Percentiles rank a stretch among this genome's conserved stretches.
Conservation (phyloP, 1,284 basidiomycete species). For the Coniferiporia sulphurascens region DNA sequence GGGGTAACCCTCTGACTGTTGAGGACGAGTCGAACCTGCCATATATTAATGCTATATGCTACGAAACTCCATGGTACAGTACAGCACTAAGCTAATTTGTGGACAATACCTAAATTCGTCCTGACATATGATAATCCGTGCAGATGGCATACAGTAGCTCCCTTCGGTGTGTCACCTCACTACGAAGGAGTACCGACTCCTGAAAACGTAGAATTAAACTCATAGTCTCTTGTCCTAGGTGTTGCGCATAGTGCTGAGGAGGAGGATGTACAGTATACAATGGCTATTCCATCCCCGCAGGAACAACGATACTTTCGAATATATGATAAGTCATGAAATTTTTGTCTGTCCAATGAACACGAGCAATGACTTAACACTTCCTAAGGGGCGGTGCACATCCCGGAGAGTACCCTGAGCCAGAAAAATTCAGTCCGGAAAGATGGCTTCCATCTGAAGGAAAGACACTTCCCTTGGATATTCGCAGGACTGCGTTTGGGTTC, state of each 20-base stretch:
- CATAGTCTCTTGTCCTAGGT: not conserved
- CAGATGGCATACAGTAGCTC: conserved; percentile 12
- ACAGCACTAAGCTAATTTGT: not conserved
- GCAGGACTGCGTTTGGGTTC: conserved; percentile 5
- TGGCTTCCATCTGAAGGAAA: not conserved
- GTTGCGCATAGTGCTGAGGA: conserved; percentile 3
- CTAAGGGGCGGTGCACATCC: conserved; percentile 1
- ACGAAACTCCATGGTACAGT: conserved; percentile 15
- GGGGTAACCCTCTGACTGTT: conserved; percentile 18
- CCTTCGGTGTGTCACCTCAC: not conserved
- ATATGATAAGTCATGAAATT: conserved; percentile 3
- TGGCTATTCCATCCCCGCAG: conserved; percentile 18
- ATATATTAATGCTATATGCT: conserved; percentile 20
- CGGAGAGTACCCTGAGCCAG: conserved; percentile 1
- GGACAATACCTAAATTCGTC: not conserved
- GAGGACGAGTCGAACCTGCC: conserved; percentile 22
- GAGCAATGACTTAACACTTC: not conserved
- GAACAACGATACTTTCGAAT: conserved; percentile 16
- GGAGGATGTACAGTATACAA: conserved; percentile 19
- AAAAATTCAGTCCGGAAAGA: conserved; percentile 7
- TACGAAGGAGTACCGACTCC: too few relatives aligned
- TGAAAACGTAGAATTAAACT: too few relatives aligned
- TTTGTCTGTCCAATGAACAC: not conserved
- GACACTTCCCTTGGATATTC: not conserved
- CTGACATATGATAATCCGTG: not conserved